phyloP scores from a whole-genome alignment of 495 filamentous ascomycete species.

The Aspergillus steynii region DNA sequence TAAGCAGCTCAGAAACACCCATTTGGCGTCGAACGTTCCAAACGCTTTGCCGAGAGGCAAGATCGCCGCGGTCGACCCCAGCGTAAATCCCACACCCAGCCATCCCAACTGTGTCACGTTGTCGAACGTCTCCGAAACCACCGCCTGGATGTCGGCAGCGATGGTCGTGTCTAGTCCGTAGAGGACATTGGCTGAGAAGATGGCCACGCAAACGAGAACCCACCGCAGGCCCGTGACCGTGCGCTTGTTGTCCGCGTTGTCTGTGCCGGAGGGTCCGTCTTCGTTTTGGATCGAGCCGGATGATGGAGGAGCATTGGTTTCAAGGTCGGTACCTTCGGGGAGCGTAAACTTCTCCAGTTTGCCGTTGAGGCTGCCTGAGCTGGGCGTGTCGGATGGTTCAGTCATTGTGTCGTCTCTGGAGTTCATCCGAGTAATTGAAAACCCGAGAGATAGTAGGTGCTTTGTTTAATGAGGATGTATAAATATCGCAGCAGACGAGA shows the following conservation, averaged over 20 bases:
- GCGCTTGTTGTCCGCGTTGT: neutral
- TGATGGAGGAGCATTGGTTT: neutral
- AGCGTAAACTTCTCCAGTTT: neutral
- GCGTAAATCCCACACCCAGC: conserved; percentile 22
- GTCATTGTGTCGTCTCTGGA: neutral
- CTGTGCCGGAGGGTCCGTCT: neutral
- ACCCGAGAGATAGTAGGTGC: neutral
- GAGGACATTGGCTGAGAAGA: conserved; percentile 27
- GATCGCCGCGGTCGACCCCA: conserved; percentile 16
- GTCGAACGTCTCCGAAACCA: conserved; percentile 24
- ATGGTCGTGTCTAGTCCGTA: conserved; percentile 44
- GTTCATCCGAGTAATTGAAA: neutral
- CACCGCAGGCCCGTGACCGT: neutral
- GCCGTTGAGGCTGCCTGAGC: neutral
- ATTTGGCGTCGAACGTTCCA: conserved; percentile 32
- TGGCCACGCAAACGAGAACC: conserved; percentile 18
- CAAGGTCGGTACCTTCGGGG: neutral
- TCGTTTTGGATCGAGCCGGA: neutral
- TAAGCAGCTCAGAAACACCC: conserved; percentile 25
- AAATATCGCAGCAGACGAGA: neutral
- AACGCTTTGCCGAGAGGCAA: conserved; percentile 12
- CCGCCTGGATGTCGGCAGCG: conserved; percentile 36
- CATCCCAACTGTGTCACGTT: conserved; percentile 22
- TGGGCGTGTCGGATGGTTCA: neutral
- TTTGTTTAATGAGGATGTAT: neutral